These are phyloP conservation scores for Aspergillus amoenus DNA, from an alignment of 2,329 filamentous ascomycete species.

Conservation along the genomic window DNA sequence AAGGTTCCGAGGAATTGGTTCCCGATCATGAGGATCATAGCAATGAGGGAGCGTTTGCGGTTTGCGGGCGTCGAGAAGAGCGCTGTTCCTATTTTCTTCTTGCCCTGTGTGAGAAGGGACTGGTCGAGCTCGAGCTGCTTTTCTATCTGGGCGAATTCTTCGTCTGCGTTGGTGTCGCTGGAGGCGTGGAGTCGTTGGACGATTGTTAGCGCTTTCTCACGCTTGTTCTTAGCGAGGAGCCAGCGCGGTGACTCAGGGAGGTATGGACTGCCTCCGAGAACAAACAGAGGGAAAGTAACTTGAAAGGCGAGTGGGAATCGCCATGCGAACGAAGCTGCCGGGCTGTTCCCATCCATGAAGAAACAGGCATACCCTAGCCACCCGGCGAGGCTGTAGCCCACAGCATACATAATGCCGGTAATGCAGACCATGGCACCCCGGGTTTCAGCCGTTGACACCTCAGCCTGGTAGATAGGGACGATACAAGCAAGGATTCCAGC, in stretches of 20 bases:
- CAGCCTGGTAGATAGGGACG: conserved; percentile 14
- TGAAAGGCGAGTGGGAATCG: conserved; percentile 19
- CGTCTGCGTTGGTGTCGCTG: not conserved
- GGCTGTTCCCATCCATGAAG: conserved; percentile 33
- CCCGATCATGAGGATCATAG: conserved; percentile 41
- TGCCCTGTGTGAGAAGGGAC: not conserved
- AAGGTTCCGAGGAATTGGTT: conserved; percentile 37
- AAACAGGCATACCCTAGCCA: conserved; percentile 46
- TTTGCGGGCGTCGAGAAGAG: conserved; percentile 45
- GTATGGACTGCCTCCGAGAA: not conserved
- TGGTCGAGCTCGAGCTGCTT: not conserved
- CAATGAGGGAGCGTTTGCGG: conserved; percentile 41
- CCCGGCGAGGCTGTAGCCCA: conserved; percentile 41
- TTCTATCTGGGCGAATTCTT: not conserved
- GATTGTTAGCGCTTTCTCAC: not conserved
- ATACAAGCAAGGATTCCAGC: not conserved
- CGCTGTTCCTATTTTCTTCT: too few species aligned
- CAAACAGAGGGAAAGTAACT: not conserved
- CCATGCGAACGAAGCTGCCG: conserved; percentile 43
- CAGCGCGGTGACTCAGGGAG: not conserved
- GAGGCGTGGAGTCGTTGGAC: not conserved
- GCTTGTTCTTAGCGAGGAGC: not conserved
- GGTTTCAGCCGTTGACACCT: conserved; percentile 40
- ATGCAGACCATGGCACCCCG: conserved; percentile 44
- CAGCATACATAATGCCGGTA: conserved; percentile 43